Evolutionary conservation across 148 eudicot species (phyloP), one percentile per base, ranked within the genome.

Genomic region (Pharnaceum exiguum): DNA sequence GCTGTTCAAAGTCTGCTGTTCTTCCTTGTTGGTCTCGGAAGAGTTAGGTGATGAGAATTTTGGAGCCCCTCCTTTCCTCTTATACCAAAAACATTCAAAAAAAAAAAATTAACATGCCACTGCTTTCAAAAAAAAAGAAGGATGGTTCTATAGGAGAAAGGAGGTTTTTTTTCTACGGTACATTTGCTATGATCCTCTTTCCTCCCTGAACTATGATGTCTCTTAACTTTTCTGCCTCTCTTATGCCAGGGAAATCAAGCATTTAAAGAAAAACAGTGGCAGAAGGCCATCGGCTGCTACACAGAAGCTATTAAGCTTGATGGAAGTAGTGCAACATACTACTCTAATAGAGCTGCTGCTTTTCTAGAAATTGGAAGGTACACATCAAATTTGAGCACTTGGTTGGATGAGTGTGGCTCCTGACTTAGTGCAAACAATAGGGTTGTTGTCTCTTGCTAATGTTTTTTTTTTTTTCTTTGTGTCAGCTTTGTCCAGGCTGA

Each of bases 301-400:
- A 65, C 86, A 5, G 99, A 93, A 73, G 99, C 99, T 55, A 81
- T 93, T 59, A 93, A 86, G 70, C 83, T 93, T 24, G 73, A 68
- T 63, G 69, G 78, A 57, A 81, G 43, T 45, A 93, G 73, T 76
- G 85, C 99, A 68, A 88, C 99, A 46, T 93, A 79, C 47, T 86
- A 74, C 62, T 81, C 83, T 62, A 93, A 93, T 51, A 76, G 99
- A 64, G 95, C 96, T 59, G 88, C 89, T 30, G 99, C 90, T 36
- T 72, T 77, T 74, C 63, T 93, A 62, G 99, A 88, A 72, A 50
- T 76, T 63, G 53, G 79, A 43, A 85, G 90, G 99, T 88, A 78
- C 17, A 19, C 8, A 36, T 21, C 27, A 46, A 35, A 16, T 48
- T 2, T 45, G 28, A n/a, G n/a, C n/a, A 39, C 15, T 25, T 10